Conservation (phyloP, 23 red algal species). For the Gracilaria gracilis region DNA sequence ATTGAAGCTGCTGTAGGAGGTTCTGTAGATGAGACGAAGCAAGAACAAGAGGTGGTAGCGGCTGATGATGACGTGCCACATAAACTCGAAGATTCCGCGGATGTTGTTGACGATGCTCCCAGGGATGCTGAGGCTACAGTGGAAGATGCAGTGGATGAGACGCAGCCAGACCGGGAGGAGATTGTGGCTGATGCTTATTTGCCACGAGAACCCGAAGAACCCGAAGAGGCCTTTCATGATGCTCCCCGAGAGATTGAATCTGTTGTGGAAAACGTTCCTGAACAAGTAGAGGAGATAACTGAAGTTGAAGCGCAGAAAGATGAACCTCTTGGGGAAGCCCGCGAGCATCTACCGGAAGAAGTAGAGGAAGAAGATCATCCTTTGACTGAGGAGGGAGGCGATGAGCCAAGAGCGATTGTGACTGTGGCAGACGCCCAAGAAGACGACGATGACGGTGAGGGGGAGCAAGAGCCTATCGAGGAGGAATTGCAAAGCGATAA, state of each 20-base stretch:
- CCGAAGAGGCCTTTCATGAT: not conserved
- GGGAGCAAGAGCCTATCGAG: not conserved
- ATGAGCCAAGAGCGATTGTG: not conserved
- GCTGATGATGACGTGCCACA: not conserved
- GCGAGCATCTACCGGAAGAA: not conserved
- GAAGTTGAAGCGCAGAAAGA: not conserved
- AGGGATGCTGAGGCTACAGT: not conserved
- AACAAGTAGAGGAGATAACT: not conserved
- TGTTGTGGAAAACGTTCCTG: not conserved
- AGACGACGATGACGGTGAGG: not conserved
- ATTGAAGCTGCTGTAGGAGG: not conserved
- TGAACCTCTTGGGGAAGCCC: not conserved
- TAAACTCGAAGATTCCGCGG: not conserved
- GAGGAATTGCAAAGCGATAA: not conserved
- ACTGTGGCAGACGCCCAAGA: not conserved
- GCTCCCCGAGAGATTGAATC: not conserved
- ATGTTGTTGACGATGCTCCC: not conserved
- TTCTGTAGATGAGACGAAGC: not conserved
- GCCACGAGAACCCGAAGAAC: not conserved
- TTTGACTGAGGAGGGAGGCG: not conserved
- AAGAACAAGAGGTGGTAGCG: too few relatives aligned
- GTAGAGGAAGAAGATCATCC: not conserved
- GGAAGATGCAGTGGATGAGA: not conserved
- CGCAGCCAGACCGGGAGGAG: too few relatives aligned
- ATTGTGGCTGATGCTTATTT: not conserved